phyloP scores from a whole-genome alignment of 78 protist genomes.

The Trichosphaerium sp. region DNA sequence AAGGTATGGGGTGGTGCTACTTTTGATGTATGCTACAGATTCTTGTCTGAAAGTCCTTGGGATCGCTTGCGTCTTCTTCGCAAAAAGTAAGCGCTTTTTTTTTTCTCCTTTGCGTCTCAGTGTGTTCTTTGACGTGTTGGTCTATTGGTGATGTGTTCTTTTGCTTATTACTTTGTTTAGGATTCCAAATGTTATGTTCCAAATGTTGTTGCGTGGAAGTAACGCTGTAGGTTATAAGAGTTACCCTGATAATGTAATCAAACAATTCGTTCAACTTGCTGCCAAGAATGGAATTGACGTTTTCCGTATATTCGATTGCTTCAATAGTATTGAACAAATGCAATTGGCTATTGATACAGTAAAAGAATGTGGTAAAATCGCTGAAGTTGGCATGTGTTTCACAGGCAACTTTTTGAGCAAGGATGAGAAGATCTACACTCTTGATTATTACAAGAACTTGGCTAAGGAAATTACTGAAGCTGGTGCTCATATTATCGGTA shows the following conservation, averaged over 20 bases:
- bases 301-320: constrained; percentile 85
- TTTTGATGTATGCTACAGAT: constrained; percentile 76
- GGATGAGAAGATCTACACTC: constrained; percentile 37
- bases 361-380: constrained; percentile 59
- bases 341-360: constrained; percentile 66
- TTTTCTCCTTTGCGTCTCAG: too few species aligned
- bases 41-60: constrained; percentile 74
- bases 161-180: too few species aligned
- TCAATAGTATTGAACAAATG: constrained; percentile 70
- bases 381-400: constrained; percentile 67
- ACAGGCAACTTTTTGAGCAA: constrained; percentile 61
- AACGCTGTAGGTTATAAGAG: constrained; percentile 84
- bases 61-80: constrained; percentile 59
- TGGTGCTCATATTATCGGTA: constrained; percentile 54
- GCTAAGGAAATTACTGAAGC: constrained; percentile 26
- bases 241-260: constrained; percentile 84
- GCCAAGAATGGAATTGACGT: constrained; percentile 59
- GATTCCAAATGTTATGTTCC: constrained; percentile 67
- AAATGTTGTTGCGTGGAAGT: constrained; percentile 63
- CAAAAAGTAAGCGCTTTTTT: constrained; percentile 15
- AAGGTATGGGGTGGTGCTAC: constrained; percentile 92
- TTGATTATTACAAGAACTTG: constrained; percentile 66
- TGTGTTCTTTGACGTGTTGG: too few species aligned
- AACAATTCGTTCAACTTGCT: constrained; percentile 39
- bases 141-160: too few species aligned